Evolutionary conservation across 257 asterid species (phyloP), one percentile per base, ranked within the genome.

Genomic region (Leptodermis oblonga): DNA sequence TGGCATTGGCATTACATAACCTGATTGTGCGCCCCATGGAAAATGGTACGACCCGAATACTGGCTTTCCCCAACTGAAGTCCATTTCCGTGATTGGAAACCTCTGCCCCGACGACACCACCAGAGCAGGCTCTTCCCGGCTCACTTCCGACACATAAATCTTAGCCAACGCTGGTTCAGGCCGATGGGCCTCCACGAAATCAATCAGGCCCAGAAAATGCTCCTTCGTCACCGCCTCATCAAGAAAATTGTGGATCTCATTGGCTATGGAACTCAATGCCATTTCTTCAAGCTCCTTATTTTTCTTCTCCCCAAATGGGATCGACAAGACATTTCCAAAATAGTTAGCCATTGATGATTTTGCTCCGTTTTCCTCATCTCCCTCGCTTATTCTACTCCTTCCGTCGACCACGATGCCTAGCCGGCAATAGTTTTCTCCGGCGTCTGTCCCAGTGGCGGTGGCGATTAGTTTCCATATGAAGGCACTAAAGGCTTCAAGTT

Each of bases 351-450:
- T 49, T 41, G n/a, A n/a, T n/a, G n/a, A n/a, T n/a, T n/a, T n/a
- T n/a, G n/a, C n/a, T n/a, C n/a, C n/a, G n/a, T n/a, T n/a, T n/a
- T n/a, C n/a, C n/a, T n/a, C n/a, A n/a, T n/a, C 34, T 26, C 71
- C 84, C 1, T 69, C 49, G 0, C 64, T n/a, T 43, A 87, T 41
- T 62, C 92, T 70, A 5, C 61, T 60, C 77, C 97, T 78, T 28
- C 97, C 97, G 31, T 87, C 90, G 1, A 88, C 94, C 1, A 84
- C 92, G 5, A 90, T 62, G 12, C 94, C 96, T 20, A 90, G 63
- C 74, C 67, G 62, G 58, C 83, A 83, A 26, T 0, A 18, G 0
- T 56, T 66, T 0, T 73, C 68, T 7, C 52, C 41, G 2, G 23
- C 45, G n/a, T 14, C 6, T 1, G 62, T 43, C 3, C 77, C n/a